Evolutionary conservation across 2,329 filamentous ascomycete species (phyloP).

Genomic region (Trichoderma aggressivum): DNA sequence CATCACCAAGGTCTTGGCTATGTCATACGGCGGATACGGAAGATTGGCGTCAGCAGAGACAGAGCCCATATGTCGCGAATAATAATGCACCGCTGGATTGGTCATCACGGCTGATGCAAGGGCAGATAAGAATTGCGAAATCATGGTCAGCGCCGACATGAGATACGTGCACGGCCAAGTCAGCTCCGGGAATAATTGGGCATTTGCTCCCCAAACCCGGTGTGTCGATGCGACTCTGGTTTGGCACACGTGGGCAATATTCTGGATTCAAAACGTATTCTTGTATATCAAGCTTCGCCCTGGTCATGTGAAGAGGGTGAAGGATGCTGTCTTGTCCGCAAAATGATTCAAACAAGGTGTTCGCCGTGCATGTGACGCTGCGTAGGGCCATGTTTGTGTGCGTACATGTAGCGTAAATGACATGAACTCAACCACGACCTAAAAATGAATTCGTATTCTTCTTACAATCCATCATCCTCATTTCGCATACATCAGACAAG

Average conservation of each 20-base stretch:
- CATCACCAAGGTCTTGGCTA: neutral
- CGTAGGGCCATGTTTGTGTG: neutral
- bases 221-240: neutral
- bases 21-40: neutral
- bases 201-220: neutral
- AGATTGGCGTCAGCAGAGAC: neutral
- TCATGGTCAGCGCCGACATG: neutral
- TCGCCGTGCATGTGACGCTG: neutral
- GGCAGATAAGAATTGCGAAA: constrained; percentile 2
- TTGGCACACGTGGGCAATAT: neutral
- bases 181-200: neutral
- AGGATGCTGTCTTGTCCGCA: neutral
- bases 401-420: neutral
- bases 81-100: neutral
- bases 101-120: constrained; percentile 10
- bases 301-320: neutral
- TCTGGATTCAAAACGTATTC: neutral
- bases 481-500: neutral
- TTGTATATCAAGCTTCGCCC: neutral
- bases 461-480: neutral
- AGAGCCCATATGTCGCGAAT: neutral
- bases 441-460: too few relatives aligned
- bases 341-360: neutral
- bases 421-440: neutral
- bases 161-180: neutral